A percentile compares a stretch with the other conserved stretches of the same genome.
Evolutionary conservation across 2,329 filamentous ascomycete species (phyloP).

Genomic region (Aspergillus ochraceus): DNA sequence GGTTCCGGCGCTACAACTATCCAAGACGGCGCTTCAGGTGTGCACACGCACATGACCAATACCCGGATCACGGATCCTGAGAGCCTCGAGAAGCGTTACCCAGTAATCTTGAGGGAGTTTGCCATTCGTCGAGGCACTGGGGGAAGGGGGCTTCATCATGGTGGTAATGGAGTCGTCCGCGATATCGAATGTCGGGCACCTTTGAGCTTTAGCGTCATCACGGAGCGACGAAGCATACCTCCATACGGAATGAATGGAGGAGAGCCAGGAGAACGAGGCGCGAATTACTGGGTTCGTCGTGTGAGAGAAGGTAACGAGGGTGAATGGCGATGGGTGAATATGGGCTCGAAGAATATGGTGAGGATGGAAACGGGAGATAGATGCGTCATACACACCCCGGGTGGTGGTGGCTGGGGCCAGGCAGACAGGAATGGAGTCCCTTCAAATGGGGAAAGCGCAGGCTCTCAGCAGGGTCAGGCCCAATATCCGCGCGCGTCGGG

Average conservation of each 20-base stretch:
- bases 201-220: conserved; percentile 17
- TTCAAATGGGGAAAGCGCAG: background rate
- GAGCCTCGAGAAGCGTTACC: conserved; percentile 75
- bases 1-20: conserved; percentile 69
- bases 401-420: conserved; percentile 25
- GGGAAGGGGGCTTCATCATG: conserved; percentile 63
- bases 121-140: conserved; percentile 62
- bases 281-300: conserved; percentile 54
- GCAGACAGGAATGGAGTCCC: background rate
- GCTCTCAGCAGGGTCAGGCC: too few species aligned
- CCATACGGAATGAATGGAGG: conserved; percentile 29
- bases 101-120: conserved; percentile 70
- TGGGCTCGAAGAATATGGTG: conserved; percentile 26
- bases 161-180: conserved; percentile 73
- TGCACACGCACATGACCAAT: conserved; percentile 83
- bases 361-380: conserved; percentile 24
- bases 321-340: conserved; percentile 16
- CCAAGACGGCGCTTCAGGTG: conserved; percentile 71
- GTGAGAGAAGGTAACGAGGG: conserved; percentile 5
- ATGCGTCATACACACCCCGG: conserved; percentile 22
- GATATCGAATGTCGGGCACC: conserved; percentile 76
- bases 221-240: conserved; percentile 20
- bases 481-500: conserved; percentile 1
- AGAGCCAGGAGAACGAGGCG: conserved; percentile 54
- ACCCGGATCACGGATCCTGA: conserved; percentile 79